Evolutionary conservation across 176 grass and related monocot species (phyloP).

Genomic region (Oryza glaberrima): DNA sequence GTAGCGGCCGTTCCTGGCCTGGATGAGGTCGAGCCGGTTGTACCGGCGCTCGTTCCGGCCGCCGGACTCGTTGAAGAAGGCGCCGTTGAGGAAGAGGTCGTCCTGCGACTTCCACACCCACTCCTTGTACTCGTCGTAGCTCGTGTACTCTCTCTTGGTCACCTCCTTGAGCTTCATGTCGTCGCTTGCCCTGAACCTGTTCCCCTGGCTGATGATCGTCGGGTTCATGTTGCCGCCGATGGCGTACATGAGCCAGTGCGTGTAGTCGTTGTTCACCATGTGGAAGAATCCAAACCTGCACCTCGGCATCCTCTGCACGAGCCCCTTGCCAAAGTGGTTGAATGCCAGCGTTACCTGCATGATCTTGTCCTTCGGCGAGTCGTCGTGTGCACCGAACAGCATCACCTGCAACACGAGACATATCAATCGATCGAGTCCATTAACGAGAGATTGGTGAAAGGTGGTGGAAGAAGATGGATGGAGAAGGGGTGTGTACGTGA

Average conservation of each 20-base stretch:
- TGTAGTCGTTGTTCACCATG: slow-evolving; percentile 94
- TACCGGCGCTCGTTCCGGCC: slow-evolving; percentile 26
- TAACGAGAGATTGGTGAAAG: neutral
- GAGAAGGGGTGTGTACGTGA: slow-evolving; percentile 29
- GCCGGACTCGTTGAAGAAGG: slow-evolving; percentile 85
- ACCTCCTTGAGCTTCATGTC: slow-evolving; percentile 61
- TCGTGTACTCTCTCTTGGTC: slow-evolving; percentile 72
- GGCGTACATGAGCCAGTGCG: slow-evolving; percentile 88
- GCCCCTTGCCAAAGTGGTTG: slow-evolving; percentile 84
- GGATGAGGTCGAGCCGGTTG: slow-evolving; percentile 55
- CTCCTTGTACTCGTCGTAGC: slow-evolving; percentile 54
- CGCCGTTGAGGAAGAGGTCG: slow-evolving; percentile 65
- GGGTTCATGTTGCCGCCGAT: slow-evolving; percentile 76
- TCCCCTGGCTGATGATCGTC: slow-evolving; percentile 91
- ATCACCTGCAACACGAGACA: slow-evolving; percentile 45
- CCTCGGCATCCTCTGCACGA: slow-evolving; percentile 85
- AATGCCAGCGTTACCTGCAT: slow-evolving; percentile 89
- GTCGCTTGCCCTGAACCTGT: slow-evolving; percentile 60
- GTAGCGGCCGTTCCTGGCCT: slow-evolving; percentile 54
- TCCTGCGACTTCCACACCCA: slow-evolving; percentile 89
- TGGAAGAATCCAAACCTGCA: slow-evolving; percentile 81
- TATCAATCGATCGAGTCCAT: neutral
- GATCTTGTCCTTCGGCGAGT: slow-evolving; percentile 34
- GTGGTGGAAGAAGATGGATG: neutral
- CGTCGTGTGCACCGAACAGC: slow-evolving; percentile 82